Evolutionary conservation across 805 yeast species (phyloP).

Genomic region (Jamesozyma spencerorum): DNA sequence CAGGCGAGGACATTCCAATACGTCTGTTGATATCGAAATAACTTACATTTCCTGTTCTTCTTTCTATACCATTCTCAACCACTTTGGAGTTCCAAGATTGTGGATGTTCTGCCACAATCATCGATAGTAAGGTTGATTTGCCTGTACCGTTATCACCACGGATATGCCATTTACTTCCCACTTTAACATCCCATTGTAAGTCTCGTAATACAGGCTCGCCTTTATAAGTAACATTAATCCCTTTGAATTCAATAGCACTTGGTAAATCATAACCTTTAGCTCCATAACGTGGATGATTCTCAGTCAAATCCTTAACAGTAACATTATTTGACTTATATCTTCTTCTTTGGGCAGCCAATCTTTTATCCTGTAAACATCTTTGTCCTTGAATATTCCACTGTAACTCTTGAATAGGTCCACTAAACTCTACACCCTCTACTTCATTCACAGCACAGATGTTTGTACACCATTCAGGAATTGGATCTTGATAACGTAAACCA

Average conservation of each 20-base stretch:
- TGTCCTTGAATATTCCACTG: slow-evolving; percentile 4
- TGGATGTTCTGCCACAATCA: slow-evolving; percentile 91
- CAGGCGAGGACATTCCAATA: slow-evolving; percentile 91
- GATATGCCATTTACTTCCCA: slow-evolving; percentile 81
- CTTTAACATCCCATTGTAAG: slow-evolving; percentile 54
- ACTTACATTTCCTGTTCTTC: slow-evolving; percentile 65
- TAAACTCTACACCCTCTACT: slow-evolving; percentile 38
- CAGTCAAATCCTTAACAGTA: slow-evolving; percentile 15
- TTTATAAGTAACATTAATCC: slow-evolving; percentile 57
- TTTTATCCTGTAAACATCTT: too few species aligned
- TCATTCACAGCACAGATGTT: slow-evolving; percentile 56
- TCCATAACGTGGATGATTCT: slow-evolving; percentile 18
- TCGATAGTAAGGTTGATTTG: slow-evolving; percentile 75
- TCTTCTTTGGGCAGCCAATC: too few species aligned
- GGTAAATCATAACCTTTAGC: slow-evolving; percentile 9
- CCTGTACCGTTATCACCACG: slow-evolving; percentile 90
- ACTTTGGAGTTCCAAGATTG: slow-evolving; percentile 82
- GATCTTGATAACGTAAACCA: slow-evolving; percentile 72
- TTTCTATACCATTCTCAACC: slow-evolving; percentile 48
- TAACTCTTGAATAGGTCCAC: slow-evolving; percentile 37
- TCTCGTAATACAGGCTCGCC: slow-evolving; percentile 51
- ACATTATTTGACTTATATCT: slow-evolving; percentile 1
- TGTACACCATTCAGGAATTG: slow-evolving; percentile 70
- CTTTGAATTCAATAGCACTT: slow-evolving; percentile 43
- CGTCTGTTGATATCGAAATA: slow-evolving; percentile 68